phyloP scores from a whole-genome alignment of 176 grass and related monocot species.

The Carex parvula region DNA sequence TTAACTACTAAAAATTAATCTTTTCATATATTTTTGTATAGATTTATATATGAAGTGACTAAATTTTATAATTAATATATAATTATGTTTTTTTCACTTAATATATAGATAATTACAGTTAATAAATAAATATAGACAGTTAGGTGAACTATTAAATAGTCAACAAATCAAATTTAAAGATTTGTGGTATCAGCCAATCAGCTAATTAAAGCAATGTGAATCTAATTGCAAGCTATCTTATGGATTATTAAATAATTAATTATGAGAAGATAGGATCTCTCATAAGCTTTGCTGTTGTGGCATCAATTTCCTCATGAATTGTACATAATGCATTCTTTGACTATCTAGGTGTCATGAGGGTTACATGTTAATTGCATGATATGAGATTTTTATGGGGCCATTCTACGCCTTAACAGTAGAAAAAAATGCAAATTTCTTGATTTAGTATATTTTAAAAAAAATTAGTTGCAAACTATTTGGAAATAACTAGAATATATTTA shows the following conservation, averaged over 20 bases:
- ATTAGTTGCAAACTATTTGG: not conserved
- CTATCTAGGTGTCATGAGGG: not conserved
- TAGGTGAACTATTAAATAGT: too few relatives aligned
- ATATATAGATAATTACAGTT: too few relatives aligned
- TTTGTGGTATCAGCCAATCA: not conserved
- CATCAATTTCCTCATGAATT: not conserved
- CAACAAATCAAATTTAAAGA: not conserved
- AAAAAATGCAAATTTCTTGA: not conserved
- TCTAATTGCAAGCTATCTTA: not conserved
- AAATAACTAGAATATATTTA: not conserved
- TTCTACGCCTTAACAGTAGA: not conserved
- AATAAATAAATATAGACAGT: too few relatives aligned
- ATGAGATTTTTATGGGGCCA: not conserved
- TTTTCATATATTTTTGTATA: too few relatives aligned
- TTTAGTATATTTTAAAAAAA: not conserved
- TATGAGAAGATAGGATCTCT: not conserved
- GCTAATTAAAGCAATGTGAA: not conserved
- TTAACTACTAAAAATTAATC: too few relatives aligned
- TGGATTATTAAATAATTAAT: not conserved
- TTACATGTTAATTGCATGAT: slow-evolving; percentile 5
- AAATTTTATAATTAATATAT: too few relatives aligned
- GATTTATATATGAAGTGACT: too few relatives aligned
- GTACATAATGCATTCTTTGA: slow-evolving; percentile 1
- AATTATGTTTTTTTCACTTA: too few relatives aligned
- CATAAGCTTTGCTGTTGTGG: not conserved